Base-by-base conservation (phyloP, 352 stramenopile species). In the Pythium brassicae region DNA sequence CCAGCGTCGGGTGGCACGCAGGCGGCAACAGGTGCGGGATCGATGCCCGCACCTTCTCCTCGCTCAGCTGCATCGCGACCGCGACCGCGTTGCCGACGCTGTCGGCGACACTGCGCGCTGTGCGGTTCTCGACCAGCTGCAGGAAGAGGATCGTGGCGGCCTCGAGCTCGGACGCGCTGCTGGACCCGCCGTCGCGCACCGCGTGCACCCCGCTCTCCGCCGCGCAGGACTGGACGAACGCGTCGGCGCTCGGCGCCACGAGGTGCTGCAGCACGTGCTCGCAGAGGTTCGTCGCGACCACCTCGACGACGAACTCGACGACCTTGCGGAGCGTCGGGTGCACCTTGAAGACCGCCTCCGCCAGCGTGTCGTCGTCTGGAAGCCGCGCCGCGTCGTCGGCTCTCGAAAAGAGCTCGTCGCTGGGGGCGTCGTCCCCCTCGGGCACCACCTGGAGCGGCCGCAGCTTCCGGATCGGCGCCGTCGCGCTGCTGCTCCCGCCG, bases 301-400 rank as follows among this genome's bases (percentile, higher is more conserved):
- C 76, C 19, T 73, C 74, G 8, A 88, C 80, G 9, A 90, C 74
- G 57, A 88, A 86, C 6, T 88, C 80, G 22, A 88, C 69, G 10
- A 75, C 68, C 14, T 59, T 59, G 40, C 85, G 78, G 20, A 88
- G 37, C 49, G 72, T 74, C 2, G 77, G 77, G 15, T 87, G 74
- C 20, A 82, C 46, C 50, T 86, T 90, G 65, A 87, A 88, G 49
- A 88, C 61, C 1, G 77, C 65, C 2, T 78, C 63, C 0, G 65
- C 68, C 15, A 90, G 53, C n/a, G 62, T 57, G 27, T 73, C 67
- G 42, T 69, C 51, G 15, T 69, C 45, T 2, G 62, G 54, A 25
- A 42, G 52, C 14, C 20, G 19, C 25, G 40, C 22, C 0, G 55
- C 15, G 20, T 49, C 39, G 23, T 22, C 20, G n/a, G 23, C 20